A percentile compares a stretch with the other conserved stretches of the same genome.
phyloP scores from a whole-genome alignment of 1,284 basidiomycete genomes.

The Puccinia triticina region DNA sequence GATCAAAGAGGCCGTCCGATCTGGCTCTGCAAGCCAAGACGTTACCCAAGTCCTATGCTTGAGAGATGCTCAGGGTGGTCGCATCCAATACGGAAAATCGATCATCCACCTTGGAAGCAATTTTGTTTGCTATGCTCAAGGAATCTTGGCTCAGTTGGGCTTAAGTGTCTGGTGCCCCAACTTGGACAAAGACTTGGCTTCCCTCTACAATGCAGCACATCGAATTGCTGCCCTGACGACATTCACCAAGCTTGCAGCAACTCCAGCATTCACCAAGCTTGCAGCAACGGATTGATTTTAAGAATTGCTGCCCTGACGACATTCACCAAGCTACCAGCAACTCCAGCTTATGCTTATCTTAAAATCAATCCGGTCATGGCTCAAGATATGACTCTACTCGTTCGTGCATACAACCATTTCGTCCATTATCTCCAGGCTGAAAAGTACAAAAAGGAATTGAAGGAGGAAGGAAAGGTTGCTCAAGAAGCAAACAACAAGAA shows the following conservation, averaged over 20 bases:
- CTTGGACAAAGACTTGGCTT: neutral
- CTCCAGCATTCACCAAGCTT: too few relatives aligned
- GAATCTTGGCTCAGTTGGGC: constrained; percentile 8
- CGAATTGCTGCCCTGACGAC: constrained; percentile 25
- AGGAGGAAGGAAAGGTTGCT: constrained; percentile 18
- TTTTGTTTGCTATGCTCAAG: constrained; percentile 32
- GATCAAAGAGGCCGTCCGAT: constrained; percentile 9
- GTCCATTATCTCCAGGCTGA: constrained; percentile 5
- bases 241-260: constrained; percentile 7
- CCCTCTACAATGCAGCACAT: too few relatives aligned
- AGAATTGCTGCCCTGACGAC: constrained; percentile 27
- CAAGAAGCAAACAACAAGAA: neutral
- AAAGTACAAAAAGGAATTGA: constrained; percentile 10
- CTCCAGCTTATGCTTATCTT: constrained; percentile 21
- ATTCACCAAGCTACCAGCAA: neutral
- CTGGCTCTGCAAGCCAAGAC: neutral
- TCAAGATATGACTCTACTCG: constrained; percentile 15
- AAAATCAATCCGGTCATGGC: constrained; percentile 8
- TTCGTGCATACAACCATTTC: constrained; percentile 38
- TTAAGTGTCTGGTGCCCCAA: constrained; percentile 32
- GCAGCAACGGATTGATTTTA: too few relatives aligned
- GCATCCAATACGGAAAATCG: constrained; percentile 1
- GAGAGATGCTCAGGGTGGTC: neutral
- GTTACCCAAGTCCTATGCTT: neutral
- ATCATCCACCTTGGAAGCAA: constrained; percentile 32